Percentiles rank a stretch among this genome's conserved stretches.
phyloP scores from a whole-genome alignment of 805 yeast species.

The Metschnikowia corniflorae region DNA sequence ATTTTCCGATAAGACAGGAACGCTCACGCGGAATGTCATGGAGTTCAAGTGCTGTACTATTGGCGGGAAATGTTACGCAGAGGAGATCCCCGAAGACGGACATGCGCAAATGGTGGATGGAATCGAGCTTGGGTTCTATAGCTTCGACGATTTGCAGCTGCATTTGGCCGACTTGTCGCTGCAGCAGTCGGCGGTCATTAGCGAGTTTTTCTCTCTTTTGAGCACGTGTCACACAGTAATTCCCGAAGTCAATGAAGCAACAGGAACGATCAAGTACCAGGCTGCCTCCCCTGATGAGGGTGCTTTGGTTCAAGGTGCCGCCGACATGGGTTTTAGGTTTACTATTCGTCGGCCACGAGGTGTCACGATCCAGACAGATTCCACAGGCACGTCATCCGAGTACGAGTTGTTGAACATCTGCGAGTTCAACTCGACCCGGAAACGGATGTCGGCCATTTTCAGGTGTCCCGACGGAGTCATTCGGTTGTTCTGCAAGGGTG shows the following conservation, averaged over 20 bases:
- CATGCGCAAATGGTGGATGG: conserved; percentile 71
- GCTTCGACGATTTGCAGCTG: conserved; percentile 57
- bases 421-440: conserved; percentile 95
- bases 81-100: conserved; percentile 87
- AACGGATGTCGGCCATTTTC: conserved; percentile 94
- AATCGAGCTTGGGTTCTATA: conserved; percentile 72
- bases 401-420: conserved; percentile 86
- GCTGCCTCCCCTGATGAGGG: conserved; percentile 99
- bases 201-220: conserved; percentile 75
- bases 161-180: conserved; percentile 46
- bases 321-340: conserved; percentile 80
- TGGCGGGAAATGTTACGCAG: conserved; percentile 87
- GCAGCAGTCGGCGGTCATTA: conserved; percentile 48
- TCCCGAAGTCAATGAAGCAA: conserved; percentile 68
- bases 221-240: conserved; percentile 97
- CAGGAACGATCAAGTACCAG: conserved; percentile 78
- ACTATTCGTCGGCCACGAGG: conserved; percentile 80
- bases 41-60: conserved; percentile 91
- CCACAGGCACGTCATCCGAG: conserved; percentile 48
- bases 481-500: conserved; percentile 90
- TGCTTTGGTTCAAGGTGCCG: conserved; percentile 96
- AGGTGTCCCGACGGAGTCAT: conserved; percentile 92
- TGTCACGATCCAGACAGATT: conserved; percentile 56
- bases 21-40: conserved; percentile 94
- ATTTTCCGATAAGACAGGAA: conserved; percentile 97